Evolutionary conservation across 345 rosid genomes (phyloP).

Genomic region (Lenwebbia sp.): DNA sequence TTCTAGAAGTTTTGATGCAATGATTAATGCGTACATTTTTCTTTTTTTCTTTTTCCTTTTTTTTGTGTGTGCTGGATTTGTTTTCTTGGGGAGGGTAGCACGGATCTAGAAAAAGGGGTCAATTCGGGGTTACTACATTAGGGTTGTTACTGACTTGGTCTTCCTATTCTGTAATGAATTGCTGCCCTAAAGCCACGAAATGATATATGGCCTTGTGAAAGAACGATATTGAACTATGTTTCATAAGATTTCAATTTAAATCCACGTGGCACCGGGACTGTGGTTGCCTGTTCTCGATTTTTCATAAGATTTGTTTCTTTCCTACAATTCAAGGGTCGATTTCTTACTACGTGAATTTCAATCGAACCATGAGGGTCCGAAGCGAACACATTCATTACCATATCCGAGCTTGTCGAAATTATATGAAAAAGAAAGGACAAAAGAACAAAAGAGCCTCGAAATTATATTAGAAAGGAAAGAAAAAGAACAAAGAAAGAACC

Average conservation of each 20-base stretch:
- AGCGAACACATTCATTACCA: not conserved
- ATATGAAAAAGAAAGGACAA: not conserved
- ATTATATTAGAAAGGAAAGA: not conserved
- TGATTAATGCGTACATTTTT: not conserved
- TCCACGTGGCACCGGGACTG: not conserved
- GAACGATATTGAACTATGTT: not conserved
- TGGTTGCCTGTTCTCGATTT: not conserved
- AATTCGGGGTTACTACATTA: not conserved
- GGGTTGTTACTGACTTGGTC: not conserved
- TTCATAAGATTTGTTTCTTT: not conserved
- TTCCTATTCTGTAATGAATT: not conserved
- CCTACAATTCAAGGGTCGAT: not conserved
- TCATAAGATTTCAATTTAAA: not conserved
- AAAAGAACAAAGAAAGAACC: not conserved
- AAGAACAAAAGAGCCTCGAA: not conserved
- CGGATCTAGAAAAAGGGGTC: not conserved
- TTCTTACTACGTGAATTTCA: too few relatives aligned
- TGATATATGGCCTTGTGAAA: not conserved
- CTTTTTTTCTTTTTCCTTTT: rapidly evolving
- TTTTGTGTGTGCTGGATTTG: not conserved
- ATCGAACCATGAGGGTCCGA: not conserved
- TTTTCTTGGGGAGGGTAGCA: not conserved
- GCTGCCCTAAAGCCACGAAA: not conserved
- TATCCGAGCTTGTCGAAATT: not conserved
- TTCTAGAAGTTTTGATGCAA: not conserved